phyloP scores from a whole-genome alignment of 2,329 filamentous ascomycete genomes.

The Fusarium scirpi region DNA sequence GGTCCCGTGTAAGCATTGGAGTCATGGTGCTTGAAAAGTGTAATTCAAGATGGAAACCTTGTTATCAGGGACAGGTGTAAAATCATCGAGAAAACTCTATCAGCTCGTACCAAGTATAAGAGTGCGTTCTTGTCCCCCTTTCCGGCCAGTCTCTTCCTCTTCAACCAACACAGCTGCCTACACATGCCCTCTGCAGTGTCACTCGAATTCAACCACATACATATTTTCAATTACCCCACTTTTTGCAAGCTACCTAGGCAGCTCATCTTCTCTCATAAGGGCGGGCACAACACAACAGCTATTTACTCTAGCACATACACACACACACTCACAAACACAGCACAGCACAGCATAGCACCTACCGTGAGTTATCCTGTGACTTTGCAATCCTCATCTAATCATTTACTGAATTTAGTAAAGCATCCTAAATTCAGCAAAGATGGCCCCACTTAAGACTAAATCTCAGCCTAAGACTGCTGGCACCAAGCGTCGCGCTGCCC shows the following conservation, averaged over 20 bases:
- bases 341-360: background rate
- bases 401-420: constrained; percentile 45
- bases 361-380: background rate
- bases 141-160: background rate
- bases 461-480: too few relatives aligned
- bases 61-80: too few relatives aligned
- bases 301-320: background rate
- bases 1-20: too few relatives aligned
- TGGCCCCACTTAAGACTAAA: too few relatives aligned
- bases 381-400: background rate
- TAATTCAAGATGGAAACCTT: too few relatives aligned
- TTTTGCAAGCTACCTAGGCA: too few relatives aligned
- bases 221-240: background rate
- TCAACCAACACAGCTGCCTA: background rate
- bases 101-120: too few relatives aligned
- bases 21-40: too few relatives aligned
- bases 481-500: too few relatives aligned
- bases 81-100: too few relatives aligned
- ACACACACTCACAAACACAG: background rate
- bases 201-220: background rate
- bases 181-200: background rate
- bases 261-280: background rate
- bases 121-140: background rate
- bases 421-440: too few relatives aligned
- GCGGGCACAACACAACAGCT: background rate